phyloP scores from a whole-genome alignment of 2,329 filamentous ascomycete species.

The Cytospora mali region DNA sequence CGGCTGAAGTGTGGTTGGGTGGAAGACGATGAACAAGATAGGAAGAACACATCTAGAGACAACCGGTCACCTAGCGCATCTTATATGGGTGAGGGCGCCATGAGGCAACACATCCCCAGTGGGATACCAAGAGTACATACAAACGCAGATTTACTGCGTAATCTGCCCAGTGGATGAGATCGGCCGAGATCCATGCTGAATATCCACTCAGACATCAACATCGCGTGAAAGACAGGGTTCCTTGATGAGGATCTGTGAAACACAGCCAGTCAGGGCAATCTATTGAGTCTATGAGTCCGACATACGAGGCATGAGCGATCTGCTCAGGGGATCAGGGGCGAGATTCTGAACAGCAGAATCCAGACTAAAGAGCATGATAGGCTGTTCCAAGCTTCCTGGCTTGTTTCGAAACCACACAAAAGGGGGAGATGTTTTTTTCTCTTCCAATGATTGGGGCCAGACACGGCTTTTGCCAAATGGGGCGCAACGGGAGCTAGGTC shows the following conservation, averaged over 20 bases:
- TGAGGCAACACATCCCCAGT: conserved; percentile 17
- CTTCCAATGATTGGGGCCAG: conserved; percentile 22
- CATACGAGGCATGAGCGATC: conserved; percentile 46
- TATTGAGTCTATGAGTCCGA: conserved; percentile 38
- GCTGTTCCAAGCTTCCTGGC: conserved; percentile 33
- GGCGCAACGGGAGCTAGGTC: conserved; percentile 20
- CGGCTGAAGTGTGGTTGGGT: conserved; percentile 36
- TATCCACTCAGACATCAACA: conserved; percentile 27
- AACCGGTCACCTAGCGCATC: conserved; percentile 23
- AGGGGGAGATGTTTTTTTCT: conserved; percentile 32
- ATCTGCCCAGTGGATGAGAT: conserved; percentile 19
- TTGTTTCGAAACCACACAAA: conserved; percentile 40
- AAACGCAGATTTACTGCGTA: neutral
- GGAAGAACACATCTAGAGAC: neutral
- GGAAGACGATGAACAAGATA: conserved; percentile 33
- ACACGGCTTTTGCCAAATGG: conserved; percentile 18
- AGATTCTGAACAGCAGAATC: conserved; percentile 28
- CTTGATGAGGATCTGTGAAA: conserved; percentile 31
- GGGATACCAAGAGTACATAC: conserved; percentile 1
- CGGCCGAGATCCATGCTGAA: conserved; percentile 28
- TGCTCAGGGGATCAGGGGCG: conserved; percentile 36
- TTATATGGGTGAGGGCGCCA: conserved; percentile 29
- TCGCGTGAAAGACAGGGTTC: conserved; percentile 33
- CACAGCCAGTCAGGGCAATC: conserved; percentile 41
- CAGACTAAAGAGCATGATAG: conserved; percentile 35